phyloP scores from a whole-genome alignment of 2,329 filamentous ascomycete species.

The Aureobasidium vineae region DNA sequence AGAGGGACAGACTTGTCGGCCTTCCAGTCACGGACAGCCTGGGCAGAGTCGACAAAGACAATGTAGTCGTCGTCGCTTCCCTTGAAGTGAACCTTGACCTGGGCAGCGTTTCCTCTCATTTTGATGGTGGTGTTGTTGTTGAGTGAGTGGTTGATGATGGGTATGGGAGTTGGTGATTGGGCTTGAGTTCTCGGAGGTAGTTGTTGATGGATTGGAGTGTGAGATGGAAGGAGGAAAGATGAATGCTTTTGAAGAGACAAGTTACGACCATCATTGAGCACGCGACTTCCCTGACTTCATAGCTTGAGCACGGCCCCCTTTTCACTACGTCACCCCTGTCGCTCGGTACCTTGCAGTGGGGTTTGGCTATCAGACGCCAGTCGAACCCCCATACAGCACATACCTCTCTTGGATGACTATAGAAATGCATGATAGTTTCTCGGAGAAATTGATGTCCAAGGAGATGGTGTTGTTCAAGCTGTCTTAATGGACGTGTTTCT shows the following conservation, averaged over 20 bases:
- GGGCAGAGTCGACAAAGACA: conserved; percentile 60
- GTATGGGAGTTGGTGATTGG: neutral
- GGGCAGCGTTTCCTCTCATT: conserved; percentile 63
- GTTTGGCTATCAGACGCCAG: neutral
- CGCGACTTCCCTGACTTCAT: conserved; percentile 26
- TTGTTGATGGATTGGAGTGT: neutral
- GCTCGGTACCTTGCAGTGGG: conserved; percentile 8
- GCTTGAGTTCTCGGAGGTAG: neutral
- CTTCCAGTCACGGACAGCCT: conserved; percentile 77
- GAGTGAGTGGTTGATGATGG: neutral
- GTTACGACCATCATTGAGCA: conserved; percentile 1
- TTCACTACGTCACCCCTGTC: neutral
- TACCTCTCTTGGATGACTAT: neutral
- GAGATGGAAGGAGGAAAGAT: neutral
- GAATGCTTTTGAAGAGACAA: neutral
- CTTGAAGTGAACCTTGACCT: conserved; percentile 83
- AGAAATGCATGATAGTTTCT: neutral
- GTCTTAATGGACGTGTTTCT: neutral
- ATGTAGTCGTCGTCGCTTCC: conserved; percentile 68
- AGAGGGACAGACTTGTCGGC: conserved; percentile 74
- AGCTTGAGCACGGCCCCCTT: conserved; percentile 2
- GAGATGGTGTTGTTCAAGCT: neutral
- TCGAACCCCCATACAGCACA: neutral
- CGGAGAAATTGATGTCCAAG: neutral
- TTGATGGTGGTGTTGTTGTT: conserved; percentile 25